phyloP scores from a whole-genome alignment of 331 rosid genomes.

The Dryas integrifolia region DNA sequence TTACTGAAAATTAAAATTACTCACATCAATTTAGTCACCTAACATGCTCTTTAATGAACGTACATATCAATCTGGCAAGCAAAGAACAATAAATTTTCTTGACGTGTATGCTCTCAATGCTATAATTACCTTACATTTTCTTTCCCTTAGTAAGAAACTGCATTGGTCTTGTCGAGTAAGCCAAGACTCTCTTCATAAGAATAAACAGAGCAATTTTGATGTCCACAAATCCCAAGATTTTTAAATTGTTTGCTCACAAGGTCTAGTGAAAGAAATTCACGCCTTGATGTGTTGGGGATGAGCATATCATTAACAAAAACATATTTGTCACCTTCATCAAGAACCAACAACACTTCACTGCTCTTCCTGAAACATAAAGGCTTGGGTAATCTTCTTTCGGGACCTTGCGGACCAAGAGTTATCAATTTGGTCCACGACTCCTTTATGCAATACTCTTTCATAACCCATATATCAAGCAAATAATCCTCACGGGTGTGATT shows the following conservation, averaged over 20 bases:
- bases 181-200: background rate
- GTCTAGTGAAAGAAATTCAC: background rate
- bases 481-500: background rate
- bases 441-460: background rate
- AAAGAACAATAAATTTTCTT: too few relatives aligned
- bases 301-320: too few relatives aligned
- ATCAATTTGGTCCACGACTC: constrained; percentile 6
- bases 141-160: background rate
- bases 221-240: background rate
- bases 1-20: too few relatives aligned
- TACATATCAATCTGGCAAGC: too few relatives aligned
- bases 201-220: background rate
- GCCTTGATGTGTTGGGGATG: too few relatives aligned
- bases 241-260: background rate
- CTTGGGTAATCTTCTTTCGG: background rate
- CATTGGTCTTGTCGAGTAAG: background rate
- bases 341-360: background rate
- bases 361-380: background rate
- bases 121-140: background rate
- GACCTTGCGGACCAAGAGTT: background rate
- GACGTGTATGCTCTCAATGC: too few relatives aligned
- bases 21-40: too few relatives aligned
- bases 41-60: too few relatives aligned
- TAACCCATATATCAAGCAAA: background rate
- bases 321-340: background rate